Evolutionary conservation across 257 asterid genomes (phyloP), one percentile per base, ranked within the genome.

Genomic region (Penstemon barbatus): DNA sequence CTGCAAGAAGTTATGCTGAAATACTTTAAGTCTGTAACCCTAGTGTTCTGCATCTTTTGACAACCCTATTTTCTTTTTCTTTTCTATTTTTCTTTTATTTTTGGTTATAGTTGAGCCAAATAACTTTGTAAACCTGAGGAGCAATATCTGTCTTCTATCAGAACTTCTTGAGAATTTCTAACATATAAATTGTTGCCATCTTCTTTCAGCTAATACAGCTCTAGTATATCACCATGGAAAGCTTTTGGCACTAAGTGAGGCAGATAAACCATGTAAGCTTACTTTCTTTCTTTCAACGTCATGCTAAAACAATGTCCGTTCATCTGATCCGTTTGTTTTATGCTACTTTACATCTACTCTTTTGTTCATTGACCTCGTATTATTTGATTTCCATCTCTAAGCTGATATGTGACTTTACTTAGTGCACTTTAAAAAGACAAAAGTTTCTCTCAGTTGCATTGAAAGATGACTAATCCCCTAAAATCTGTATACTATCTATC

Each of bases 221-320:
- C 70, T 93, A 45, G 61, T 85, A 72, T 93, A 90, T 82, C 98
- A 93, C 81, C 87, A 93, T 40, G 94, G 94, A 77, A 88, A 90
- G 87, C 97, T 93, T 70, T 76, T 90, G 85, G 98, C 96, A 55
- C 98, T 93, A 73, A 69, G 76, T 40, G 98, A 93, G 81, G 96
- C 66, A 39, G 97, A 93, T 80, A 93, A 93, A 83, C 98, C 98
- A 74, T 93, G 98, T 93, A 85, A 83, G 87, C 78, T 65, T 56
- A 62, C 82, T 52, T 70, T 70, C 44, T 45, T 58, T 68, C 59
- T 66, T 51, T n/a, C 44, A 13, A 37, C 40, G 50, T 69, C 44
- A 66, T 58, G 25, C 65, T 40, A 38, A n/a, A 60, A 61, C 40
- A 46, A 5, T 51, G 41, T 7, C 57, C 37, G 52, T 8, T 46